Percentiles rank a stretch among this genome's conserved stretches.
phyloP scores from a whole-genome alignment of 2,329 filamentous ascomycete species.

The Hypoxylon sp. region DNA sequence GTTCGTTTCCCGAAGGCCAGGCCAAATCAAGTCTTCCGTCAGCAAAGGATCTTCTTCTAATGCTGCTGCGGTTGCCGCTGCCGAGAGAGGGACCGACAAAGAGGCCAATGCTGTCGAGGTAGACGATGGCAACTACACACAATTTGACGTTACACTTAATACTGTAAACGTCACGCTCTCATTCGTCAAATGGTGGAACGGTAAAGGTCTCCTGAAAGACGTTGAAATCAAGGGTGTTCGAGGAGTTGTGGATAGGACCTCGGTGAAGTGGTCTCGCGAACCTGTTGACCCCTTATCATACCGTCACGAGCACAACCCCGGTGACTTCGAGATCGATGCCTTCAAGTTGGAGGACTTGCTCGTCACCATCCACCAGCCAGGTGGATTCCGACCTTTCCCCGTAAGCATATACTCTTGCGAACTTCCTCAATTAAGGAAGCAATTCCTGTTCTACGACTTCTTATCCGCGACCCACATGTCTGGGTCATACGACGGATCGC shows the following conservation, averaged over 20 bases:
- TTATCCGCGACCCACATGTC: slow-evolving; percentile 96
- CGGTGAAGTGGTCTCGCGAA: slow-evolving; percentile 78
- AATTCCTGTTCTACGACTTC: slow-evolving; percentile 98
- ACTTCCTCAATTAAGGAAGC: slow-evolving; percentile 90
- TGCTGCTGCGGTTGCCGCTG: slow-evolving; percentile 87
- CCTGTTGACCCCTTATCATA: slow-evolving; percentile 87
- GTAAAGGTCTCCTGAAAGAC: slow-evolving; percentile 89
- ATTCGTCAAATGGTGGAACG: slow-evolving; percentile 99
- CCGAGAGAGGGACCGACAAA: slow-evolving; percentile 70
- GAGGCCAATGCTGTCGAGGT: slow-evolving; percentile 65
- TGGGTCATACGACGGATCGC: slow-evolving; percentile 92
- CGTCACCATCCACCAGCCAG: slow-evolving; percentile 91
- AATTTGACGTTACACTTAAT: slow-evolving; percentile 95
- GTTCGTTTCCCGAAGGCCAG: slow-evolving; percentile 91
- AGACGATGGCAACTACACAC: slow-evolving; percentile 97
- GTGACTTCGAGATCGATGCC: slow-evolving; percentile 96
- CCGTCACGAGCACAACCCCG: slow-evolving; percentile 87
- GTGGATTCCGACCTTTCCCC: slow-evolving; percentile 92
- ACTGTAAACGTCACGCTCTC: slow-evolving; percentile 97
- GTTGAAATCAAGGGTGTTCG: slow-evolving; percentile 95
- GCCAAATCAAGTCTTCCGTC: slow-evolving; percentile 84
- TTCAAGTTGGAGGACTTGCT: slow-evolving; percentile 97
- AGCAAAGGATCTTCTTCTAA: slow-evolving; percentile 91
- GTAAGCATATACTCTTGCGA: slow-evolving; percentile 97
- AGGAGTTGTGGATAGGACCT: slow-evolving; percentile 91